A percentile compares a stretch with the other conserved stretches of the same genome.
Conservation (phyloP, 805 yeast species). For the Wickerhamiella brachini region DNA sequence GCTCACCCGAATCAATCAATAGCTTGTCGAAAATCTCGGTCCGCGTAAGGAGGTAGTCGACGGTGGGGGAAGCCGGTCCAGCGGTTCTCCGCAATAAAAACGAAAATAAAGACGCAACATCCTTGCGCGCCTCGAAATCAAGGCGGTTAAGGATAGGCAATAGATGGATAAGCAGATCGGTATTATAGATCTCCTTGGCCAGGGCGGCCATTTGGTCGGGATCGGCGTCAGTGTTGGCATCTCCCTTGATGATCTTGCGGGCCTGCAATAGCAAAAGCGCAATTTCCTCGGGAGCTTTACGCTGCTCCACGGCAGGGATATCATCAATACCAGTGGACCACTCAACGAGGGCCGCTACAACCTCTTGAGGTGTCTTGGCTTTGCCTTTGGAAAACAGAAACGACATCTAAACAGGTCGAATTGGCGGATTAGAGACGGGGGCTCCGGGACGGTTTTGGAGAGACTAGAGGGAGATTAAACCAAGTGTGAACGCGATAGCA, state of each 20-base stretch:
- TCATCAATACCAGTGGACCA: constrained; percentile 49
- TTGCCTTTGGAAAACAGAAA: constrained; percentile 72
- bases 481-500: too few relatives aligned
- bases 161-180: constrained; percentile 54
- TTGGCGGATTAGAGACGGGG: too few relatives aligned
- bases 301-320: constrained; percentile 4
- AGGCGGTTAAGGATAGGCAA: constrained; percentile 46
- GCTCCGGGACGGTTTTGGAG: too few relatives aligned
- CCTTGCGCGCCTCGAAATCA: constrained; percentile 85
- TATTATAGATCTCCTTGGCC: constrained; percentile 63
- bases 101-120: constrained; percentile 57
- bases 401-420: constrained; percentile 48
- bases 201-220: constrained; percentile 64
- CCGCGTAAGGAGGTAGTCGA: constrained; percentile 58
- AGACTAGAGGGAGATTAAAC: too few relatives aligned
- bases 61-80: constrained; percentile 41
- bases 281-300: constrained; percentile 24
- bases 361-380: constrained; percentile 80
- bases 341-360: constrained; percentile 63
- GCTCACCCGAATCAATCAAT: constrained; percentile 57
- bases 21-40: constrained; percentile 53
- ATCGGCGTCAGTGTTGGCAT: constrained; percentile 27
- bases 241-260: constrained; percentile 7
- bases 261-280: constrained; percentile 10
- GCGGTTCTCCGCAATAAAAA: constrained; percentile 66